These are phyloP conservation scores for Petasospora rhodanensis DNA, from an alignment of 1,139 yeast genomes.

Conservation along the genomic window DNA sequence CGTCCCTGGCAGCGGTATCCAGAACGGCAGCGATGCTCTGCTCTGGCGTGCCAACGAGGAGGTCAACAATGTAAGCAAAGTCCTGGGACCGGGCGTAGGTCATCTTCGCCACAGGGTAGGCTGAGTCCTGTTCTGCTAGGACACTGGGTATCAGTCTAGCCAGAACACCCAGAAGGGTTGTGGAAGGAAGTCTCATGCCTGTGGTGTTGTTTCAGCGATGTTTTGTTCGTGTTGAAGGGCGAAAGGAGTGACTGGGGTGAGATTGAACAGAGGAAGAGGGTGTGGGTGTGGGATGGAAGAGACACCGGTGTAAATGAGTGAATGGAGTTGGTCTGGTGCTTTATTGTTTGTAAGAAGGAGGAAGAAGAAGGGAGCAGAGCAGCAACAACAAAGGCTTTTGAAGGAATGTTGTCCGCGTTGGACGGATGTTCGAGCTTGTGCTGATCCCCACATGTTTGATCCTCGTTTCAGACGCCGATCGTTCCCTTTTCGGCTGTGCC, in stretches of 20 bases:
- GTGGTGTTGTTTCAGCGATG: slow-evolving; percentile 1
- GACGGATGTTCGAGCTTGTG: no score
- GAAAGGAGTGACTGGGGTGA: slow-evolving; percentile 8
- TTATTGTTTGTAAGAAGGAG: no score
- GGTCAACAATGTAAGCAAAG: slow-evolving; percentile 6
- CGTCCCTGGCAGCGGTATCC: slow-evolving; percentile 11
- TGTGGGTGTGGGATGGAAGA: no score
- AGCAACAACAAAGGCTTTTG: no score
- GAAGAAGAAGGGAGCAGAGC: not conserved
- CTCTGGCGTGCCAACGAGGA: slow-evolving; percentile 9
- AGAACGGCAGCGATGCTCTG: slow-evolving; percentile 8
- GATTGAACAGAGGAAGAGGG: not conserved
- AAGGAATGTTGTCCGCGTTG: not conserved
- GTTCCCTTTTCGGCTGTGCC: no score
- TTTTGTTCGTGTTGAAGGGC: slow-evolving; percentile 1
- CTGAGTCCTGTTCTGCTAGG: no score
- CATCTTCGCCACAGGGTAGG: slow-evolving; percentile 5
- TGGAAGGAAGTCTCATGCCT: slow-evolving; percentile 1
- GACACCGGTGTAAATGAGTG: not conserved
- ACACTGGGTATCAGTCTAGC: no score
- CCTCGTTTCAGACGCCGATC: slow-evolving; percentile 1
- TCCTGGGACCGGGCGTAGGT: slow-evolving; percentile 10
- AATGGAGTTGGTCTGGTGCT: not conserved
- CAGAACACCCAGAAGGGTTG: no score
- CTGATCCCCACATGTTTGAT: no score